Evolutionary conservation across 2,329 filamentous ascomycete genomes (phyloP), one percentile per base, ranked within the genome.

Genomic region (Hypoxylon rubiginosum): DNA sequence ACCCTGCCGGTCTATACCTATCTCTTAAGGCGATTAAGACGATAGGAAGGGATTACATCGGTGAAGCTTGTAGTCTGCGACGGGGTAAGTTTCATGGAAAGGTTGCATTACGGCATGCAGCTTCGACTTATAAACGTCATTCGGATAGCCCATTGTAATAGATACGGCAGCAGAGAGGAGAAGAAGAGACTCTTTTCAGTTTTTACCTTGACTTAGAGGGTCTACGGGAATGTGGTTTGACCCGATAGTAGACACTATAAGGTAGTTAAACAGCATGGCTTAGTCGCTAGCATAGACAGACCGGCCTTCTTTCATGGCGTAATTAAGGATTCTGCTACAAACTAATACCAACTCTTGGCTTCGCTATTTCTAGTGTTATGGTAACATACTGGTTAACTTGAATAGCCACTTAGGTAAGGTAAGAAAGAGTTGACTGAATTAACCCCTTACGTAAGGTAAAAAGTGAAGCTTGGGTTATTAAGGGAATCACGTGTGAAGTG

Each of bases 91-190:
- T 64, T 36, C 21, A 46, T 30, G n/a, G 36, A 62, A 59, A 65
- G 64, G 56, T 36, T 55, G 39, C 39, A 57, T 48, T 57, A 55
- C 24, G 63, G 58, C 48, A 59, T 51, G 55, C 64, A 13, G 24
- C 43, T 48, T 48, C 41, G 13, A 55, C 71, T 58, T 66, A 72
- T 68, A 64, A 67, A 73, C 59, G 63, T 68, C 57, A 58, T 64
- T 64, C 30, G 58, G 60, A 57, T 58, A 26, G n/a, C 57, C 52
- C 54, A 61, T 72, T 75, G 72, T 75, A 75, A 61, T 72, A 75
- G 71, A 75, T 72, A 72, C 28, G 39, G 48, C 61, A 51, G 54
- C 62, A 68, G 66, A 68, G 56, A 64, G 52, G 41, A 55, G 56
- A 64, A 57, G 46, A 54, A 53, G 56, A 64, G 49, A 59, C 53